Percentiles rank a stretch among this genome's conserved stretches.
These are phyloP conservation scores for Marasmius oreades DNA, from an alignment of 1,284 basidiomycete genomes.

Conservation along the genomic window DNA sequence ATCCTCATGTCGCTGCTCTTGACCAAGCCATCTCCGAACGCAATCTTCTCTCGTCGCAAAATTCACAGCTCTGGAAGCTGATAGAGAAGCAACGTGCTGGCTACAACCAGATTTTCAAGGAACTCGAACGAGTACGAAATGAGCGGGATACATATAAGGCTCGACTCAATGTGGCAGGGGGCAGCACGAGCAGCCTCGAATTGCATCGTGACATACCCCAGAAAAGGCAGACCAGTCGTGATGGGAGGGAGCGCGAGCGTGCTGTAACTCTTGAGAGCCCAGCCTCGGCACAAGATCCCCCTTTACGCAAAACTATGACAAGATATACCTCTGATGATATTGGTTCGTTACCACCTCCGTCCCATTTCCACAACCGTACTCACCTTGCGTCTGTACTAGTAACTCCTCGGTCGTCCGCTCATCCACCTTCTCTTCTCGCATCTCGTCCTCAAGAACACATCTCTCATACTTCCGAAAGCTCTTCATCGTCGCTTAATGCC, in stretches of 20 bases:
- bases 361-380: neutral
- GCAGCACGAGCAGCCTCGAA: neutral
- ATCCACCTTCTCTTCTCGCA: conserved; percentile 27
- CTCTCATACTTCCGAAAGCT: conserved; percentile 14
- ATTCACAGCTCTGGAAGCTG: conserved; percentile 87
- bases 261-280: conserved; percentile 8
- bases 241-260: conserved; percentile 20
- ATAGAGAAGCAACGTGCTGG: conserved; percentile 82
- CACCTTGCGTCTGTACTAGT: conserved; percentile 16
- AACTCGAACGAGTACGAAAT: conserved; percentile 74
- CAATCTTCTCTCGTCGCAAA: conserved; percentile 76
- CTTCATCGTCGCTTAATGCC: conserved; percentile 6
- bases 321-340: conserved; percentile 51
- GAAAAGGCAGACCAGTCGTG: conserved; percentile 19
- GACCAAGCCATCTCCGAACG: conserved; percentile 74
- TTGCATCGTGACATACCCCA: conserved; percentile 19
- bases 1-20: conserved; percentile 65
- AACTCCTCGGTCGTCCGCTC: conserved; percentile 23
- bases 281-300: conserved; percentile 12
- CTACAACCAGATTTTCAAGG: conserved; percentile 71
- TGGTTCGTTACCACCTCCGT: conserved; percentile 37
- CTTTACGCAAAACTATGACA: conserved; percentile 29
- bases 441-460: conserved; percentile 40
- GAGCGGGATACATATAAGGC: conserved; percentile 72
- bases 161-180: conserved; percentile 37